A percentile compares a stretch with the other conserved stretches of the same genome.
Conservation (phyloP, 2,329 filamentous ascomycete genomes). For the Shiraia sp. region DNA sequence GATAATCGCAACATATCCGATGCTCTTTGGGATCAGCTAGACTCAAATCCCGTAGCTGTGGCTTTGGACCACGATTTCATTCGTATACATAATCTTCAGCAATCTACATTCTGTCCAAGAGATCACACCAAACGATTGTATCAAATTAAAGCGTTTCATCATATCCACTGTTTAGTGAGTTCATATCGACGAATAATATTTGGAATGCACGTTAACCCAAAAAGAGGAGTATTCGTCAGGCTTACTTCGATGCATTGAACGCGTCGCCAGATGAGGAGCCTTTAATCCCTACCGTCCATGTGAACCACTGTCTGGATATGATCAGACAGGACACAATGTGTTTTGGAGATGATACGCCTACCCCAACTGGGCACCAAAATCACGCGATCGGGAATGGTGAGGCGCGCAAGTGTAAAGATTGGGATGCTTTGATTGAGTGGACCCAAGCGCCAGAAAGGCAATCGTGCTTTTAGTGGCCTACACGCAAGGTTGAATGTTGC, state of each 20-base stretch:
- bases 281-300: neutral
- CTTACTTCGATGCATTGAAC: neutral
- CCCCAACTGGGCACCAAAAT: neutral
- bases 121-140: constrained; percentile 7
- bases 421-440: constrained; percentile 1
- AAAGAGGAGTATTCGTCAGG: constrained; percentile 1
- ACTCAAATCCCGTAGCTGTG: constrained; percentile 2
- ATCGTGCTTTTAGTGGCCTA: too few relatives aligned
- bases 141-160: constrained; percentile 11
- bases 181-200: neutral
- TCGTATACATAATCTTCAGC: neutral
- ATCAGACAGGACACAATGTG: constrained; percentile 4
- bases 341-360: constrained; percentile 1
- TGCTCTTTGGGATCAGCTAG: constrained; percentile 2
- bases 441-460: neutral
- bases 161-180: constrained; percentile 11
- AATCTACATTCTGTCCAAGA: constrained; percentile 6
- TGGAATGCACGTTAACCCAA: neutral
- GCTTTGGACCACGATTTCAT: neutral
- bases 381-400: neutral
- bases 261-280: neutral
- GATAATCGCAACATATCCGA: constrained; percentile 5
- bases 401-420: constrained; percentile 1
- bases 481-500: too few relatives aligned
- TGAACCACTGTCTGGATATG: constrained; percentile 1